Conservation (phyloP, 305 asterid species). For the Plantago coronopus region DNA sequence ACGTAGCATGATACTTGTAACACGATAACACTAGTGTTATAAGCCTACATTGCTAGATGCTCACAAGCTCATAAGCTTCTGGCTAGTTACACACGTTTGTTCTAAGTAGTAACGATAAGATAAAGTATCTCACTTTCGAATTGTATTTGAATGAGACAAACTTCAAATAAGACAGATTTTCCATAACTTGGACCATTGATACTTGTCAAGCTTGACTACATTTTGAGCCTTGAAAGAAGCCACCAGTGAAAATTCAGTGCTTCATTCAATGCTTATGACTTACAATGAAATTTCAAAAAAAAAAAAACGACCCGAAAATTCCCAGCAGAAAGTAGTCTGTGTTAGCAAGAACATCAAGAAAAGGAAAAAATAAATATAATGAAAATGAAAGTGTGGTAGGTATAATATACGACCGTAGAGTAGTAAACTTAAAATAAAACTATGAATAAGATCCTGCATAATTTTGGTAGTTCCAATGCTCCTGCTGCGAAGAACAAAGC, state of each 20-base stretch:
- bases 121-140: no score
- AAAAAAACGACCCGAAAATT: not conserved
- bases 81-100: no score
- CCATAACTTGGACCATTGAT: no score
- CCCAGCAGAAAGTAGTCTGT: not conserved
- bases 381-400: not conserved
- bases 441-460: conserved; percentile 26
- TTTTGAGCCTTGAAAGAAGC: conserved; percentile 20
- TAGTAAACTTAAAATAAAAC: not conserved
- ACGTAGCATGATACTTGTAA: no score
- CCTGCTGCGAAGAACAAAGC: conserved; percentile 28
- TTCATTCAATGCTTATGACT: conserved; percentile 10
- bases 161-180: no score
- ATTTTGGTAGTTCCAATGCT: conserved; percentile 25
- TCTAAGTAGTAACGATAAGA: no score
- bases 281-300: conserved; percentile 1
- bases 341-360: conserved; percentile 8
- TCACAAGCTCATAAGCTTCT: no score
- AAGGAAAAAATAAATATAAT: not conserved
- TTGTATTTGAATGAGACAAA: no score
- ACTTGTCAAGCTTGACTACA: conserved; percentile 2
- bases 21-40: no score
- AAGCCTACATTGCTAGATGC: no score
- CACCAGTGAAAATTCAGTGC: conserved; percentile 25
- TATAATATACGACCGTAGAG: not conserved